Evolutionary conservation across 139 green algal species (phyloP).

Genomic region (Volvox africanus): DNA sequence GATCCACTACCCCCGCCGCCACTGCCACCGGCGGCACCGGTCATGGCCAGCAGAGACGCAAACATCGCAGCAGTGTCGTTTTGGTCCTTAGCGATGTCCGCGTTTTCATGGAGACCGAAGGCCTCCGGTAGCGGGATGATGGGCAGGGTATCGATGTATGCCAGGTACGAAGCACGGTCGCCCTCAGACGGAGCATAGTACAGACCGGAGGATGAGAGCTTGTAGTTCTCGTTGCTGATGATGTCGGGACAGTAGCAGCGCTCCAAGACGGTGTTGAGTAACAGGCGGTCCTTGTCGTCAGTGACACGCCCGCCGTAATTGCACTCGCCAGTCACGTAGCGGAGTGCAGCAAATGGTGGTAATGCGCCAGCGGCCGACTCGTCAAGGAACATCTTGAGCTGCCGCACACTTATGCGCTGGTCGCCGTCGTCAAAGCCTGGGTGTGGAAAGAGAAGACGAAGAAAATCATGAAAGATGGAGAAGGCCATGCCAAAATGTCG

Average conservation of each 20-base stretch:
- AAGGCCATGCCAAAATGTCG: no score
- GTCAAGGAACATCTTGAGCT: conserved; percentile 83
- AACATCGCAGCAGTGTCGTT: conserved; percentile 78
- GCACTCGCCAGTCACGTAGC: conserved; percentile 81
- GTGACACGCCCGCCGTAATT: conserved; percentile 84
- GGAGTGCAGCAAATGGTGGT: conserved; percentile 75
- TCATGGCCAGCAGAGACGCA: conserved; percentile 66
- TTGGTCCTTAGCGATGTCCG: conserved; percentile 80
- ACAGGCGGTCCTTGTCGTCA: conserved; percentile 83
- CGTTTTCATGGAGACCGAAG: conserved; percentile 84
- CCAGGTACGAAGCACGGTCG: conserved; percentile 56
- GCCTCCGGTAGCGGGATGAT: conserved; percentile 71
- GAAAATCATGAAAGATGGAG: no score
- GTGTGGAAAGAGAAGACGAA: no score
- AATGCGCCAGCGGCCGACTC: conserved; percentile 70
- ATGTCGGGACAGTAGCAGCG: conserved; percentile 68
- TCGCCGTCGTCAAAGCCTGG: conserved; percentile 80
- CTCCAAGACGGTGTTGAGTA: conserved; percentile 76
- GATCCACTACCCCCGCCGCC: conserved; percentile 48
- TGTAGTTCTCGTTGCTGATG: conserved; percentile 44
- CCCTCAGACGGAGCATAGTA: conserved; percentile 72
- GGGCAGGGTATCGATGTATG: conserved; percentile 74
- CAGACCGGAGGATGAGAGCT: conserved; percentile 51
- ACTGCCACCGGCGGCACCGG: conserved; percentile 48
- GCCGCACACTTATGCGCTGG: conserved; percentile 76